Evolutionary conservation across 805 yeast species (phyloP).

Genomic region (Citeromyces matritensis): DNA sequence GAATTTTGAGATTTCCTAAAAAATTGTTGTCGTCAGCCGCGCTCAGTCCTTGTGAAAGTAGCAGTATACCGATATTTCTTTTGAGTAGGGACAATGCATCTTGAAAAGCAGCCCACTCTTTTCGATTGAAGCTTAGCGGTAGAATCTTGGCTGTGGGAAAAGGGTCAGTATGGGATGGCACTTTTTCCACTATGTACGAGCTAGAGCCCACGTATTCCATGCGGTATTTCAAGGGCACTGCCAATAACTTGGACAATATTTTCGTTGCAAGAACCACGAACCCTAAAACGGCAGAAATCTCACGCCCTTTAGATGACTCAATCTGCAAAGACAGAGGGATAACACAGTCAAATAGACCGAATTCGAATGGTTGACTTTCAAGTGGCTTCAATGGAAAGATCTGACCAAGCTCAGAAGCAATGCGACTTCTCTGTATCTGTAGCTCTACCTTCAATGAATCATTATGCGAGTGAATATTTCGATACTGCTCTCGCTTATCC

Average conservation of each 20-base stretch:
- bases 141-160: conserved; percentile 21
- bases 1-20: conserved; percentile 17
- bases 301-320: conserved; percentile 17
- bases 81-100: conserved; percentile 30
- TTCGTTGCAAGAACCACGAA: conserved; percentile 25
- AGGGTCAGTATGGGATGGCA: too few species aligned
- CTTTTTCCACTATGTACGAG: conserved; percentile 29
- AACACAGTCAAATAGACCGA: conserved; percentile 2
- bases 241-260: conserved; percentile 22
- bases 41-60: conserved; percentile 13
- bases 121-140: too few species aligned
- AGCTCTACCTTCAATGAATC: conserved; percentile 2
- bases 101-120: conserved; percentile 38
- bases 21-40: conserved; percentile 15
- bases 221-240: conserved; percentile 32
- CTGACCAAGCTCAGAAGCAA: conserved; percentile 1
- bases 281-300: conserved; percentile 33
- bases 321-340: too few species aligned
- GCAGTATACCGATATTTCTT: conserved; percentile 29
- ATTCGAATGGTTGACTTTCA: conserved; percentile 4
- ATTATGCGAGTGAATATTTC: conserved; percentile 1
- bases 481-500: too few species aligned
- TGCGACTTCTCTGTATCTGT: conserved; percentile 1
- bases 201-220: conserved; percentile 29
- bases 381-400: conserved; percentile 4